A percentile compares a stretch with the other conserved stretches of the same genome.
These are phyloP conservation scores for Suillus brevipes DNA, from an alignment of 768 basidiomycete species.

Conservation along the genomic window DNA sequence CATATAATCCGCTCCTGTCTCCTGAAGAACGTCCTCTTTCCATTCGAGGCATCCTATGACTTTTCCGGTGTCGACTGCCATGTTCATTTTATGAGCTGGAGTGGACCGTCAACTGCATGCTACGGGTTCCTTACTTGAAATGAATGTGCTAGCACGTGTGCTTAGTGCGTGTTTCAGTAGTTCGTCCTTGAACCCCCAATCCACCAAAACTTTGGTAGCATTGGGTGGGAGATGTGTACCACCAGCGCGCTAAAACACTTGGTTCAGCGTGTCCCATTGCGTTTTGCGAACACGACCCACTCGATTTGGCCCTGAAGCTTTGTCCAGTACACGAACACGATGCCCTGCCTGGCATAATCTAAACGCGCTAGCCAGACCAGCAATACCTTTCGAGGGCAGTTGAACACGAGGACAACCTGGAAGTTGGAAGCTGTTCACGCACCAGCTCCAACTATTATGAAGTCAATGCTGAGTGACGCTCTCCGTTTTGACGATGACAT, in stretches of 20 bases:
- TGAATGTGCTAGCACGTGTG: slow-evolving; percentile 24
- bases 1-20: slow-evolving; percentile 55
- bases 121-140: slow-evolving; percentile 20
- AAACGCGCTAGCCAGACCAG: slow-evolving; percentile 60
- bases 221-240: slow-evolving; percentile 58
- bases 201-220: slow-evolving; percentile 53
- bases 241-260: slow-evolving; percentile 32
- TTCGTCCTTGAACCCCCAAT: slow-evolving; percentile 55
- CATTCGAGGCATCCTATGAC: slow-evolving; percentile 48
- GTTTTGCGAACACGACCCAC: slow-evolving; percentile 24
- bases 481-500: slow-evolving; percentile 18
- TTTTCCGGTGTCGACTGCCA: slow-evolving; percentile 44
- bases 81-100: slow-evolving; percentile 11
- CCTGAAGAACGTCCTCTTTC: slow-evolving; percentile 48
- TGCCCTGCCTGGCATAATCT: slow-evolving; percentile 61
- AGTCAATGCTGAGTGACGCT: slow-evolving; percentile 29
- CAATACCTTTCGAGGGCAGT: slow-evolving; percentile 33
- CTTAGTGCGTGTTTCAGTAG: slow-evolving; percentile 37
- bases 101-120: background rate
- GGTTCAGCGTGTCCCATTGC: background rate
- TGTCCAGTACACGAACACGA: slow-evolving; percentile 57
- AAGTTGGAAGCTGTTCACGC: background rate
- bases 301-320: slow-evolving; percentile 43
- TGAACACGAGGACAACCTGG: background rate
- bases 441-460: slow-evolving; percentile 35